These are phyloP conservation scores for Penicillium cosmopolitanum DNA, from an alignment of 495 filamentous ascomycete species.

Conservation along the genomic window DNA sequence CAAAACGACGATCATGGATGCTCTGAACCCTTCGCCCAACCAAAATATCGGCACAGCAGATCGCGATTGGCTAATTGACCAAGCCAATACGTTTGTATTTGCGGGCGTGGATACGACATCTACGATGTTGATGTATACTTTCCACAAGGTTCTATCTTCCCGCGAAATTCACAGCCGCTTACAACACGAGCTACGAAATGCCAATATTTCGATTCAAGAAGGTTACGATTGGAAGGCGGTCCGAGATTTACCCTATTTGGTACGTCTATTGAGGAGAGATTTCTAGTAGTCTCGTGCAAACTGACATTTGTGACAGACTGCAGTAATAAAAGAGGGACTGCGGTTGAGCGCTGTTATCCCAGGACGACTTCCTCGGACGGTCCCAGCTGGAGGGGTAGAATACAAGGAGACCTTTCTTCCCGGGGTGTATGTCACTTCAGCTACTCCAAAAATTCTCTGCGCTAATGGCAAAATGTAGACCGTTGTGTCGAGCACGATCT, in stretches of 20 bases:
- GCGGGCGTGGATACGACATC: slow-evolving; percentile 2
- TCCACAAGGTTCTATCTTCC: slow-evolving; percentile 2
- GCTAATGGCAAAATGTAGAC: background rate
- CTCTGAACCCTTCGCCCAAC: background rate
- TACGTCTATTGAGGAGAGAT: background rate
- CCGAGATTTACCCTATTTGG: slow-evolving; percentile 1
- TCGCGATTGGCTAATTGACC: slow-evolving; percentile 1
- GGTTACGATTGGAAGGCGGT: background rate
- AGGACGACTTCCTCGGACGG: slow-evolving; percentile 1
- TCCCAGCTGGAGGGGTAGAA: background rate
- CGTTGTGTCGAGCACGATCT: background rate
- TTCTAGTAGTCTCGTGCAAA: background rate
- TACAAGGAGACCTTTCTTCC: slow-evolving; percentile 2
- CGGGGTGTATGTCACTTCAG: background rate
- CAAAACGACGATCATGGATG: background rate
- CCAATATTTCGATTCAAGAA: background rate
- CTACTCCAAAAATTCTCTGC: background rate
- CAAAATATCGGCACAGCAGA: background rate
- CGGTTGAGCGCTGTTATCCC: slow-evolving; percentile 2
- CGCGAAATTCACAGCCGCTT: background rate
- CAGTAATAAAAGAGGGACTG: slow-evolving; percentile 2
- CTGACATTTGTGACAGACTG: background rate
- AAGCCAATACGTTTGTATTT: slow-evolving; percentile 1
- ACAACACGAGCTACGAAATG: background rate
- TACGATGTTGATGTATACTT: slow-evolving; percentile 7